Base-by-base conservation (phyloP, 2,329 filamentous ascomycete genomes). In the Emmonsiellopsis sp. region DNA sequence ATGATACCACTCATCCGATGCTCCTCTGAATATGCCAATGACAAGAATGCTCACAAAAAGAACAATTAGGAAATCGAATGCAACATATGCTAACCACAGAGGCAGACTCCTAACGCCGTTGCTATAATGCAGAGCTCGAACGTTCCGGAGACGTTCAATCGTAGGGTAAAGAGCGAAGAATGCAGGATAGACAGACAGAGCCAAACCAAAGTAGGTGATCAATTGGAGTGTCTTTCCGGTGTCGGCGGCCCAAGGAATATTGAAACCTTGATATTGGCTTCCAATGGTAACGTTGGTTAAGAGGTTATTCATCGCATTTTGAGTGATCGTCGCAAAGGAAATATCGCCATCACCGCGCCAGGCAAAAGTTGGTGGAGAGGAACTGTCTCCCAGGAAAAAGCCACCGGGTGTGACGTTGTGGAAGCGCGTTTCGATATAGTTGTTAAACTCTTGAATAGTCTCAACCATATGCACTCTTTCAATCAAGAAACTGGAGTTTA, bases 91-190 rank as follows among this genome's bases (percentile, higher is more conserved):
- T 5, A 87, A 69, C 91, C 91, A 96, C 1, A 96, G 74, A 0
- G 90, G 88, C 6, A 87, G 74, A 0, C 87, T 84, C 9, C 87
- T 79, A 31, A 95, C 89, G 48, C 91, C 91, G 63, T 95, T 96
- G 51, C 88, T 93, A 70, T 94, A 96, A 67, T 96, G 85, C 36
- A 96, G 74, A 13, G 86, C 86, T 51, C 91, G 82, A 27, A 96
- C 88, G 57, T 89, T 86, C 47, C 83, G 76, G 7, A 88, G 74
- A 31, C 89, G 80, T 68, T 96, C 91, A 33, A 86, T 75, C n/a
- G 89, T 95, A 0, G 89, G 88, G 63, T 95, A 95, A 3, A 96
- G 74, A 0, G 87, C 82, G 62, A 95, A 94, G 74, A 96, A 91
- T n/a, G 85, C 88, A 0, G 91, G 89, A 62, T 86, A 93, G 1